Percentiles rank a stretch among this genome's conserved stretches.
phyloP scores from a whole-genome alignment of 371 early-diverging fungal species.

The Syncephalastrum monosporum region DNA sequence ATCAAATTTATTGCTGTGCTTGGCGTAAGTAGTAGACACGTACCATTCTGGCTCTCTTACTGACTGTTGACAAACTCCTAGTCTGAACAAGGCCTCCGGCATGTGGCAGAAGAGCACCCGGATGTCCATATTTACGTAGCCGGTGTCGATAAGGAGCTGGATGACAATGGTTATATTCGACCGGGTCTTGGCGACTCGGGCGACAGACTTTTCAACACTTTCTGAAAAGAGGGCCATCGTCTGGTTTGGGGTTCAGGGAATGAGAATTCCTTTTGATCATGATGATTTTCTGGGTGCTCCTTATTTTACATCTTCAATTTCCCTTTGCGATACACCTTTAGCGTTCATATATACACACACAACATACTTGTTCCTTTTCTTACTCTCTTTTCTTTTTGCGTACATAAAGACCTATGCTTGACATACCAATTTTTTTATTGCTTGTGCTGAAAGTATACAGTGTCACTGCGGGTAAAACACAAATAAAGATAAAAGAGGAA shows the following conservation, averaged over 20 bases:
- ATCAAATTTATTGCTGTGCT: constrained; percentile 73
- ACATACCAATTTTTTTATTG: too few species aligned
- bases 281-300: neutral
- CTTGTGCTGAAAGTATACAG: neutral
- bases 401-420: neutral
- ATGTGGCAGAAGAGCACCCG: constrained; percentile 66
- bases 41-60: neutral
- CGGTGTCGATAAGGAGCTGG: constrained; percentile 70
- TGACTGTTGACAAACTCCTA: constrained; percentile 8
- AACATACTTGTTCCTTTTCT: neutral
- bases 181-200: constrained; percentile 84
- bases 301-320: neutral
- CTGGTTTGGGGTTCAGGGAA: too few species aligned
- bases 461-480: constrained; percentile 3
- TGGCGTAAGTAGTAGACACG: constrained; percentile 39
- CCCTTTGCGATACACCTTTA: neutral
- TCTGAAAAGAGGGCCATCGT: constrained; percentile 6
- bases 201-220: constrained; percentile 68
- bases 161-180: constrained; percentile 63
- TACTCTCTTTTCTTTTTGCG: neutral
- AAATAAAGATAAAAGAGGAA: neutral
- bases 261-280: neutral
- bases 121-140: constrained; percentile 72
- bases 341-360: neutral
- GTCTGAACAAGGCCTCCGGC: constrained; percentile 59